Conservation (phyloP, 2,329 filamentous ascomycete species). For the Alternaria consortialis region DNA sequence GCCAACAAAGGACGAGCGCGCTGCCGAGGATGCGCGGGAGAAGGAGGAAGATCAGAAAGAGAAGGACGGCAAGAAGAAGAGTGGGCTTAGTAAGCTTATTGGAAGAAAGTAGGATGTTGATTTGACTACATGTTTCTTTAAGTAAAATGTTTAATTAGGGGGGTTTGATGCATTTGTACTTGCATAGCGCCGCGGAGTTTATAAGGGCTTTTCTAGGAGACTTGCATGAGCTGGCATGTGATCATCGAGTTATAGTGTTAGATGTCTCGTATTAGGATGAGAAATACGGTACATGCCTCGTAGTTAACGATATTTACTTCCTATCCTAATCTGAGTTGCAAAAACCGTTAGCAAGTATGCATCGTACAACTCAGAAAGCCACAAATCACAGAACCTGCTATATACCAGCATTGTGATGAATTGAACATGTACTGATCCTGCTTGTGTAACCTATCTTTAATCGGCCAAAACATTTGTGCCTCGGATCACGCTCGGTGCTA, state of each 20-base stretch:
- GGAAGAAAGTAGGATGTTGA: slow-evolving; percentile 18
- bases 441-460: background rate
- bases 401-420: background rate
- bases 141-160: background rate
- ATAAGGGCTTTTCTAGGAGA: background rate
- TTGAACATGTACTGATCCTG: background rate
- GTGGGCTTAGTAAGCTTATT: slow-evolving; percentile 31
- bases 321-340: background rate
- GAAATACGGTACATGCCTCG: background rate
- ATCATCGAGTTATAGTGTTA: background rate
- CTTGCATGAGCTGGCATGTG: background rate
- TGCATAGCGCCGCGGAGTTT: slow-evolving; percentile 5
- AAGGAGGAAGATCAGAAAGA: slow-evolving; percentile 27
- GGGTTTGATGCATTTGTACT: slow-evolving; percentile 1
- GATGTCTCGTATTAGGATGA: background rate
- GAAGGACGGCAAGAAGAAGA: slow-evolving; percentile 29
- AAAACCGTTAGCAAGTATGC: background rate
- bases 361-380: background rate
- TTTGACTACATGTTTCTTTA: background rate
- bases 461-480: background rate
- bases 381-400: background rate
- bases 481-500: background rate
- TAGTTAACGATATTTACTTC: background rate
- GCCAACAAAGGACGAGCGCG: slow-evolving; percentile 47
- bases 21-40: slow-evolving; percentile 34